Evolutionary conservation across 176 grass and related monocot species (phyloP).

Genomic region (Typha latifolia): DNA sequence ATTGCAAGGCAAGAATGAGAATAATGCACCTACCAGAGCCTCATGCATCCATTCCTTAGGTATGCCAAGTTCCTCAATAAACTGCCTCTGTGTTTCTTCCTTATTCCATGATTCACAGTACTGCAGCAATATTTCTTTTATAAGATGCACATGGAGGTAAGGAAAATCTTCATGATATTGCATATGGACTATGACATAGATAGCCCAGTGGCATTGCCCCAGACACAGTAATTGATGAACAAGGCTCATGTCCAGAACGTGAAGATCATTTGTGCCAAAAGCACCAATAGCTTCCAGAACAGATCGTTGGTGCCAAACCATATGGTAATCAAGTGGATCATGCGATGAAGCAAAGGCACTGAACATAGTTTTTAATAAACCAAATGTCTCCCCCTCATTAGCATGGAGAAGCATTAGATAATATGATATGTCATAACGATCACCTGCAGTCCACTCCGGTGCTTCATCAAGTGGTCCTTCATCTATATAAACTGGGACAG

Average conservation of each 20-base stretch:
- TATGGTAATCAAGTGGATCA: conserved; percentile 90
- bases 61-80: conserved; percentile 77
- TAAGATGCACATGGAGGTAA: conserved; percentile 73
- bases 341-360: conserved; percentile 81
- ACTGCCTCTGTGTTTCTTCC: conserved; percentile 55
- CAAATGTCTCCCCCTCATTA: conserved; percentile 44
- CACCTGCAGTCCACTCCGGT: conserved; percentile 49
- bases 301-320: conserved; percentile 88
- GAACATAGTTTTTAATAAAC: conserved; percentile 70
- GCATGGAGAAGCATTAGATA: conserved; percentile 97
- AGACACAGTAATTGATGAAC: conserved; percentile 77
- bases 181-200: conserved; percentile 87
- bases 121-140: conserved; percentile 63
- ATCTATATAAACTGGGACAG: conserved; percentile 85
- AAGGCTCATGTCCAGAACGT: conserved; percentile 83
- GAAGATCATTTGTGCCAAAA: conserved; percentile 65
- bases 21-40: conserved; percentile 53
- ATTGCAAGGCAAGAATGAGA: conserved; percentile 4
- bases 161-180: conserved; percentile 47
- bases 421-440: conserved; percentile 71
- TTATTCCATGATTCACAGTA: conserved; percentile 80
- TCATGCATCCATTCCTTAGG: conserved; percentile 91
- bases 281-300: conserved; percentile 86
- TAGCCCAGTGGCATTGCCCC: conserved; percentile 78
- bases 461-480: conserved; percentile 74